Evolutionary conservation across 2,329 filamentous ascomycete genomes (phyloP).

Genomic region (Cadophora malorum): DNA sequence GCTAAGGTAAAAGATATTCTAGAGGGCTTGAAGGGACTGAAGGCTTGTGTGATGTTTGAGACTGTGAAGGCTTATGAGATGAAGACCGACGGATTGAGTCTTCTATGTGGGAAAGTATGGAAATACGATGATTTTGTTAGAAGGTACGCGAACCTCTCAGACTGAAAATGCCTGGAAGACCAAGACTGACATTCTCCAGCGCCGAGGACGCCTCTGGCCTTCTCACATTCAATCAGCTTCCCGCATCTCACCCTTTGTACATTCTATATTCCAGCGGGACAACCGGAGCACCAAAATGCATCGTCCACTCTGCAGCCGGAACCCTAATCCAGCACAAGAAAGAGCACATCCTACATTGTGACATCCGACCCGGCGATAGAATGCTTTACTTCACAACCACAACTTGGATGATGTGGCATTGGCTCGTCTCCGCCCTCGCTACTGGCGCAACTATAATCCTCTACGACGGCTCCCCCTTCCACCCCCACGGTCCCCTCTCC

Average conservation of each 20-base stretch:
- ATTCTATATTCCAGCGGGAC: conserved; percentile 95
- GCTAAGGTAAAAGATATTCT: conserved; percentile 82
- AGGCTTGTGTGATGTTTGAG: conserved; percentile 76
- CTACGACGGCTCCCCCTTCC: conserved; percentile 93
- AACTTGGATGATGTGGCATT: conserved; percentile 99
- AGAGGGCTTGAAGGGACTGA: conserved; percentile 64
- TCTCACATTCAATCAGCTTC: conserved; percentile 76
- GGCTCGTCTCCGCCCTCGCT: conserved; percentile 86
- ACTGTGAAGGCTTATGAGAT: conserved; percentile 56
- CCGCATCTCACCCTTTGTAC: conserved; percentile 87
- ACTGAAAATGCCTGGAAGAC: neutral
- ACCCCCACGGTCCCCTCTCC: conserved; percentile 77
- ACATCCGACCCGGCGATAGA: conserved; percentile 73
- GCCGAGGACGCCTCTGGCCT: conserved; percentile 44
- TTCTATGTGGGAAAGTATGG: conserved; percentile 47
- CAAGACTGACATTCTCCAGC: conserved; percentile 44
- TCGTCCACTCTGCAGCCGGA: conserved; percentile 88
- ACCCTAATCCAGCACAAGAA: conserved; percentile 97
- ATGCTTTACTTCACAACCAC: conserved; percentile 95
- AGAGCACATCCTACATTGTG: conserved; percentile 87
- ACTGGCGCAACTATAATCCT: conserved; percentile 83
- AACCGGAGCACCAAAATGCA: conserved; percentile 86
- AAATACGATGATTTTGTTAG: conserved; percentile 53
- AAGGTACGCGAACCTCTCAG: conserved; percentile 31
- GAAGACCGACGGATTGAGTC: conserved; percentile 30